Evolutionary conservation across 2,329 filamentous ascomycete genomes (phyloP), one percentile per base, ranked within the genome.

Genomic region (Penicillium crustosum): DNA sequence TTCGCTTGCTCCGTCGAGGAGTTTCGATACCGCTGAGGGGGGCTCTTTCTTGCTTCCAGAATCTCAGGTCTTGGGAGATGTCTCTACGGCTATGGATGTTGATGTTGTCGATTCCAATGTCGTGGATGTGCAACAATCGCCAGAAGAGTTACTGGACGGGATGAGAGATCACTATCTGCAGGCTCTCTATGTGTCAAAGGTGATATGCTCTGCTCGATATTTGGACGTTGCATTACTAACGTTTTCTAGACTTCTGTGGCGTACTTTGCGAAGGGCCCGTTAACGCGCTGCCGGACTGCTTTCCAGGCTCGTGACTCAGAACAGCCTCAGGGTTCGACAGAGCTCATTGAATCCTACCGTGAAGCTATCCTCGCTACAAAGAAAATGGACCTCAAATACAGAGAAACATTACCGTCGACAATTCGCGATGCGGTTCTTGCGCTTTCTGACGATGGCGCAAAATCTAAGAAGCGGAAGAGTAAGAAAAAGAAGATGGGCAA

Each of bases 181-280:
- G 54, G 71, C 75, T 58, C 70, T 79, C 35, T 79, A 79, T 54
- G 66, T 75, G 5, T 78, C 77, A 33, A 78, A 78, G 69, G 75
- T 77, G 57, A 55, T 51, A 8, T 35, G 23, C 19, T 57, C 17
- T 4, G 15, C 7, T 23, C 25, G 9, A 19, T 43, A 38, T 35
- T 19, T 45, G 23, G 17, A 6, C 10, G 2, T 17, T 53, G 35
- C 39, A 62, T 68, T 19, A 70, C 57, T 56, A 35, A 39, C 25
- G n/a, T 10, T 58, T 27, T 29, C 13, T 49, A 79, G 71, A 76
- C 78, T n/a, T 80, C 78, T 29, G 68, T 82, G 53, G 79, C 79
- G 53, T 82, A 81, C 63, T 82, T 81, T 65, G 78, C 78, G 36
- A 82, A 82, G 68, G 79, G 79, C 5, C 79, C 79, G 17, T 66